phyloP scores from a whole-genome alignment of 2,329 filamentous ascomycete genomes.

The Phoma sp. region DNA sequence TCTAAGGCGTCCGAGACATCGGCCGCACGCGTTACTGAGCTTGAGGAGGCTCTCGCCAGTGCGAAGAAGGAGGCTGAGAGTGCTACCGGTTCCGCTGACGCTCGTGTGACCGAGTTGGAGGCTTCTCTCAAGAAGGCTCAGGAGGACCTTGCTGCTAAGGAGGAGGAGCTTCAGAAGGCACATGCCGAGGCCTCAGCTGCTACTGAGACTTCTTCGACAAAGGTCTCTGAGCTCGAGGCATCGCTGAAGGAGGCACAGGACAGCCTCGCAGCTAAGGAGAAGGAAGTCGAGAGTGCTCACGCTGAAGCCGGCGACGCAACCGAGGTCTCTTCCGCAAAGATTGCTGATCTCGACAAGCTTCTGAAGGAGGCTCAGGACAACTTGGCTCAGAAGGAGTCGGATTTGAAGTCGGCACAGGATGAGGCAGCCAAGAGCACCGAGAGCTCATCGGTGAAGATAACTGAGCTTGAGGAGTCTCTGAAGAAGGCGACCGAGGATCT shows the following conservation, averaged over 20 bases:
- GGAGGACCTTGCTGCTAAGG: slow-evolving; percentile 28
- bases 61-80: slow-evolving; percentile 18
- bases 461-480: slow-evolving; percentile 28
- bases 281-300: slow-evolving; percentile 27
- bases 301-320: slow-evolving; percentile 25
- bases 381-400: slow-evolving; percentile 30
- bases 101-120: slow-evolving; percentile 23
- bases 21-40: slow-evolving; percentile 19
- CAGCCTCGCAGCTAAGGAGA: slow-evolving; percentile 27
- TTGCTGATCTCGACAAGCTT: slow-evolving; percentile 31
- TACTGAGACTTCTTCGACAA: slow-evolving; percentile 17
- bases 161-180: slow-evolving; percentile 28
- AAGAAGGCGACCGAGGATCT: slow-evolving; percentile 33
- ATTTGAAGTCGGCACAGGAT: slow-evolving; percentile 27
- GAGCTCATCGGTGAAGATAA: slow-evolving; percentile 26
- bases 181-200: slow-evolving; percentile 22
- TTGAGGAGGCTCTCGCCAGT: slow-evolving; percentile 18
- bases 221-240: slow-evolving; percentile 34
- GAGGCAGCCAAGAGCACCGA: slow-evolving; percentile 29
- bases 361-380: slow-evolving; percentile 26
- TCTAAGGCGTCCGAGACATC: slow-evolving; percentile 22
- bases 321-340: slow-evolving; percentile 28
- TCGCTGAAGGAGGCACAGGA: slow-evolving; percentile 33
- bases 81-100: slow-evolving; percentile 16
- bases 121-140: slow-evolving; percentile 22